These are phyloP conservation scores for Antitrichia curtipendula DNA, from an alignment of 225 moss, liverwort and hornwort genomes.

Conservation along the genomic window DNA sequence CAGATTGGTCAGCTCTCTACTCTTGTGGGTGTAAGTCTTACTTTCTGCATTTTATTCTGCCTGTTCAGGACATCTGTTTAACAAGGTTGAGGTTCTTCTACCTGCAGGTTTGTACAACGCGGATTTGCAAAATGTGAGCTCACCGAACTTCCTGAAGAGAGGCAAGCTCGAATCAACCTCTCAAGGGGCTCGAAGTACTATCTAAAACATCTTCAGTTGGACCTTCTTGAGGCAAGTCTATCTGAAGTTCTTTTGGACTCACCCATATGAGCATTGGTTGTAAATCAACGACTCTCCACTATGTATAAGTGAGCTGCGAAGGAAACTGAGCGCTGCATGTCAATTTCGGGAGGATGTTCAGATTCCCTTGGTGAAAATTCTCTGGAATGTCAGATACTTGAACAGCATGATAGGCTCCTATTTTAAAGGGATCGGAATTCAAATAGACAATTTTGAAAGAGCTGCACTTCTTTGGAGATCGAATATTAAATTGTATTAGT, in stretches of 20 bases:
- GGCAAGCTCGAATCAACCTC: constrained; percentile 47
- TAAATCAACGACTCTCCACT: neutral
- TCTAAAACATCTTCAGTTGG: constrained; percentile 46
- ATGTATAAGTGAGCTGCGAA: neutral
- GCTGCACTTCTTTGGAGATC: neutral
- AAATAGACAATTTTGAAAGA: neutral
- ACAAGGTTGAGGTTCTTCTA: neutral
- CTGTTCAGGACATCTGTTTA: neutral
- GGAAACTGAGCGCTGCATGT: neutral
- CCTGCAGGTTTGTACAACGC: constrained; percentile 70
- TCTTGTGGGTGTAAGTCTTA: neutral
- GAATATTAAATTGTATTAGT: neutral
- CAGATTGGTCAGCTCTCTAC: constrained; percentile 55
- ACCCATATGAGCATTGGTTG: neutral
- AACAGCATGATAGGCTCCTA: neutral
- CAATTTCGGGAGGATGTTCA: neutral
- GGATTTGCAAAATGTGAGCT: constrained; percentile 70
- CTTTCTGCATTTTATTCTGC: neutral
- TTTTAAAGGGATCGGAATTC: neutral
- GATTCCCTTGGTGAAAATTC: neutral
- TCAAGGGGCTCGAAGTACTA: constrained; percentile 79
- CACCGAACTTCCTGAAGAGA: constrained; percentile 32
- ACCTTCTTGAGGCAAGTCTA: constrained; percentile 19
- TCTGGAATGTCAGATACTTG: neutral
- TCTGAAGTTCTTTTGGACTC: neutral